phyloP scores from a whole-genome alignment of 2,329 filamentous ascomycete genomes.

The Penicillium thymicola region DNA sequence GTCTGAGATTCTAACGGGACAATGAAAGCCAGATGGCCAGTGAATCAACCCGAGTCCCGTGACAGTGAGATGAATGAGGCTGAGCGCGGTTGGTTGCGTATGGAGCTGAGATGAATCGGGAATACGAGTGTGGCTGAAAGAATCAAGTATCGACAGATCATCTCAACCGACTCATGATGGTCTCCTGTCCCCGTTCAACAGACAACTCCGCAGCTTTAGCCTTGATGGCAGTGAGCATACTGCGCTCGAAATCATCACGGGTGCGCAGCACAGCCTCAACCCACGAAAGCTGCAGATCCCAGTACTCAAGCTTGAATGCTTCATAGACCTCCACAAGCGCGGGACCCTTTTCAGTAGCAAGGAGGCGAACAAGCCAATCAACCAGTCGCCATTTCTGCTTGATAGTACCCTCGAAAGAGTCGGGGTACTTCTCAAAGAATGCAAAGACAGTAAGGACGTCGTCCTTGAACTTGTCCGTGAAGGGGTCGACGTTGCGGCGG shows the following conservation, averaged over 20 bases:
- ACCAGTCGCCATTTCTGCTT: slow-evolving; percentile 92
- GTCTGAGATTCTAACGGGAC: too few species aligned
- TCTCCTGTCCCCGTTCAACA: slow-evolving; percentile 77
- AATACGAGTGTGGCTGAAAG: too few species aligned
- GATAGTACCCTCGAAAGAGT: slow-evolving; percentile 68
- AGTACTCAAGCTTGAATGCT: slow-evolving; percentile 79
- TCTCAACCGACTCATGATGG: slow-evolving; percentile 91
- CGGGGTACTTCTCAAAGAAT: slow-evolving; percentile 73
- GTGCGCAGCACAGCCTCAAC: slow-evolving; percentile 85
- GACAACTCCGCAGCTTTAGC: slow-evolving; percentile 80
- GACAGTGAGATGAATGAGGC: too few species aligned
- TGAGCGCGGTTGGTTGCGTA: neutral
- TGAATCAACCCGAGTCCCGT: too few species aligned
- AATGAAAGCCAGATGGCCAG: neutral
- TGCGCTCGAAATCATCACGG: slow-evolving; percentile 89
- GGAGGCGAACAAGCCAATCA: slow-evolving; percentile 73
- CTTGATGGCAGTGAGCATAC: slow-evolving; percentile 86
- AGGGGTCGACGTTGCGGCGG: slow-evolving; percentile 72
- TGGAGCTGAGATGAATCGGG: too few species aligned
- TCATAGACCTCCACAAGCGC: slow-evolving; percentile 74
- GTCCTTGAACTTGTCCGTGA: slow-evolving; percentile 88
- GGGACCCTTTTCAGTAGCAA: slow-evolving; percentile 70
- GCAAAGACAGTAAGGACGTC: slow-evolving; percentile 88
- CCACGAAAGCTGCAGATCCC: slow-evolving; percentile 94
- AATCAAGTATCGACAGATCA: slow-evolving; percentile 36